phyloP scores from a whole-genome alignment of 2,329 filamentous ascomycete species.

The Fusarium agapanthi region DNA sequence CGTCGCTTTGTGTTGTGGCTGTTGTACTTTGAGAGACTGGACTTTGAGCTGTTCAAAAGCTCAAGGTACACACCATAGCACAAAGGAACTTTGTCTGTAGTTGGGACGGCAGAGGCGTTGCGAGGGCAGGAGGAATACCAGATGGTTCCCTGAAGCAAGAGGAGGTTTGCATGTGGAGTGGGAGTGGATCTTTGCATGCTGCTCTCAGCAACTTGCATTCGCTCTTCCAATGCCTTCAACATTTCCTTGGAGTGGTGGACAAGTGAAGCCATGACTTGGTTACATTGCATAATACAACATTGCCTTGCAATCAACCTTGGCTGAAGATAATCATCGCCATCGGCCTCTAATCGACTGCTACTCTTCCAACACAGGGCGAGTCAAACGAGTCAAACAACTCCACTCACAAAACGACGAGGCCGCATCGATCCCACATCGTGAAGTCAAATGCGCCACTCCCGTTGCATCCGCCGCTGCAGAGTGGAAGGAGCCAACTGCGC shows the following conservation, averaged over 20 bases:
- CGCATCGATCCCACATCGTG: slow-evolving; percentile 14
- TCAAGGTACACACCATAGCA: not conserved
- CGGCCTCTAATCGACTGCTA: not conserved
- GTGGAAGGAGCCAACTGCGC: slow-evolving; percentile 3
- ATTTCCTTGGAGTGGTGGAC: not conserved
- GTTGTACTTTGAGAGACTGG: not conserved
- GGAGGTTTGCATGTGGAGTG: not conserved
- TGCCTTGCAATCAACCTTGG: slow-evolving; percentile 14
- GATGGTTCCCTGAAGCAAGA: not conserved
- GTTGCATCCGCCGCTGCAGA: slow-evolving; percentile 22
- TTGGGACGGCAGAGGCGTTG: not conserved
- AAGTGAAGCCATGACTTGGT: not conserved
- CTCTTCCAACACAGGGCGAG: not conserved
- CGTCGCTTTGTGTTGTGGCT: not conserved
- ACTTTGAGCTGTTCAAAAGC: not conserved
- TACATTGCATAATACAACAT: not conserved
- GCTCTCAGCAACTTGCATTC: not conserved
- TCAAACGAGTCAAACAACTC: slow-evolving; percentile 1
- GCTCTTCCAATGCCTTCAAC: not conserved
- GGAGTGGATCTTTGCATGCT: not conserved
- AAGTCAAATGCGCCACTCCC: slow-evolving; percentile 31
- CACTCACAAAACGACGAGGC: slow-evolving; percentile 25
- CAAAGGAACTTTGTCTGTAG: not conserved
- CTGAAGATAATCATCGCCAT: not conserved
- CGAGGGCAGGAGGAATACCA: not conserved